These are phyloP conservation scores for Starmerella potacharoeniae DNA, from an alignment of 805 yeast genomes.

Conservation along the genomic window DNA sequence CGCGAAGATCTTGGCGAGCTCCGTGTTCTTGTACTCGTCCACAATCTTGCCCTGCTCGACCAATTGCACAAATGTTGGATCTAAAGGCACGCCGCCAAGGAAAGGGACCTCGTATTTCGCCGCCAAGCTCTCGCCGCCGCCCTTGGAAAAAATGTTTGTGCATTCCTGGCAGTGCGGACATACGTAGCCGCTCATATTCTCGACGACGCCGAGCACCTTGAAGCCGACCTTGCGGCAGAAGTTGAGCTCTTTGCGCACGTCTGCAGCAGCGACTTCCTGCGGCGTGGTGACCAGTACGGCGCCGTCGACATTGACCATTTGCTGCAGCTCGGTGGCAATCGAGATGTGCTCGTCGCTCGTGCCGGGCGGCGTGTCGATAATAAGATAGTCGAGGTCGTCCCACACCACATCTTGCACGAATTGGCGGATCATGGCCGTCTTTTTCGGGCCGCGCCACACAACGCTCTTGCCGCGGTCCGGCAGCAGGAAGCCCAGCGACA, in stretches of 20 bases:
- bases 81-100: slow-evolving; percentile 84
- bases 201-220: slow-evolving; percentile 72
- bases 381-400: slow-evolving; percentile 65
- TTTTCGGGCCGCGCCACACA: slow-evolving; percentile 98
- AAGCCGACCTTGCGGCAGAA: slow-evolving; percentile 82
- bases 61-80: slow-evolving; percentile 78
- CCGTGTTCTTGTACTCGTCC: slow-evolving; percentile 25
- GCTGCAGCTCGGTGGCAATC: slow-evolving; percentile 73
- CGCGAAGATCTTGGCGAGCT: slow-evolving; percentile 36
- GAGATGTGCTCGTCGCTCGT: slow-evolving; percentile 97
- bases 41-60: slow-evolving; percentile 53
- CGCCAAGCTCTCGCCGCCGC: slow-evolving; percentile 79
- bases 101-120: slow-evolving; percentile 48
- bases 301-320: slow-evolving; percentile 60
- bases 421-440: slow-evolving; percentile 94
- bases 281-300: slow-evolving; percentile 96
- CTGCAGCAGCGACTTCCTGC: slow-evolving; percentile 84
- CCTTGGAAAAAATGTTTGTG: slow-evolving; percentile 82
- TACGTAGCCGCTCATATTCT: slow-evolving; percentile 92
- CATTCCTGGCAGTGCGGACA: slow-evolving; percentile 86
- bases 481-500: slow-evolving; percentile 81
- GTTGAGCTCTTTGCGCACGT: slow-evolving; percentile 86
- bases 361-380: slow-evolving; percentile 98
- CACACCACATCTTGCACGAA: slow-evolving; percentile 83
- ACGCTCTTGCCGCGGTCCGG: slow-evolving; percentile 79